Base-by-base conservation (phyloP, 2,329 filamentous ascomycete genomes). In the Stromatinia cepivora region DNA sequence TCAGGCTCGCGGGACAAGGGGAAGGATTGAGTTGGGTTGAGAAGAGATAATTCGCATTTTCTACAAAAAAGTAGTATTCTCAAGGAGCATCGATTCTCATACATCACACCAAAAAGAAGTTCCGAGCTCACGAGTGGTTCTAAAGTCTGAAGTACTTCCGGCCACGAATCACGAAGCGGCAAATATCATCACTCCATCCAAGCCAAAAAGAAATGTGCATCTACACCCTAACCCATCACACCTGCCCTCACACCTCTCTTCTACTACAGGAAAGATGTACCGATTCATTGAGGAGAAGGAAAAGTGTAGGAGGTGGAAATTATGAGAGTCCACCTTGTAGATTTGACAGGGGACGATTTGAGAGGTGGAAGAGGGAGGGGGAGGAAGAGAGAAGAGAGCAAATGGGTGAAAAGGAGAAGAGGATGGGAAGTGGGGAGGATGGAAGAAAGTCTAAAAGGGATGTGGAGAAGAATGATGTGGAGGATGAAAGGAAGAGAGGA, bases 151-250 rank as follows among this genome's bases (percentile, higher is more conserved):
- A 42, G 13, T 42, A 17, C 17, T 42, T 6, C 39, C n/a, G 90
- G 79, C 0, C 92, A 82, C 0, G 89, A 89, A n/a, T 6, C 11
- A 56, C 31, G 5, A 36, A 11, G 10, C 11, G 39, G 34, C 22
- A 8, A n/a, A 57, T 22, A 57, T 39, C 15, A 17, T n/a, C 54
- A 36, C 22, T 39, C 22, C 22, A 39, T 2, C 7, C 1, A 36
- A 1, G 20, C 6, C 2, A 8, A 4, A 57, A 10, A 7, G 13
- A 57, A 13, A 57, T 57, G 54, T 57, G 54, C 11, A 57, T 57
- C 54, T 57, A 57, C 54, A 57, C 36, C 22, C 22, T 57, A 57
- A 57, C 54, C 31, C 54, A 57, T 1, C 54, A 57, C 11, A 11
- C 54, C 13, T 57, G 54, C 39, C 22, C 54, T 15, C 54, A 57